A percentile compares a stretch with the other conserved stretches of the same genome.
phyloP scores from a whole-genome alignment of 192 early-diverging fungal genomes.

The Piromyces finnis region DNA sequence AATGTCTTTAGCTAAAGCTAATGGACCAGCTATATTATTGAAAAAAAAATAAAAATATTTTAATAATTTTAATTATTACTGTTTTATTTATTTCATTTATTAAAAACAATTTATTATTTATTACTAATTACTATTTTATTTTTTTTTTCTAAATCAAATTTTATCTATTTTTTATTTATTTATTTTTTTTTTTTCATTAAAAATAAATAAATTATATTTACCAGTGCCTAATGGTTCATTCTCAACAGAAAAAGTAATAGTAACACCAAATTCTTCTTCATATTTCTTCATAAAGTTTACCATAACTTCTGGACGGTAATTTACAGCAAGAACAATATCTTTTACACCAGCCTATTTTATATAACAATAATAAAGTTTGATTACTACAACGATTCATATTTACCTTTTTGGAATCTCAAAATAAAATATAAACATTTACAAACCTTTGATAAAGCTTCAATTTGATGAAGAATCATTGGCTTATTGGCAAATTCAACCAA shows the following conservation, averaged over 20 bases:
- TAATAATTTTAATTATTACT: no score
- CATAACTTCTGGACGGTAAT: slow-evolving; percentile 98
- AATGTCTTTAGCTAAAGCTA: slow-evolving; percentile 84
- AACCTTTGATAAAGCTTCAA: slow-evolving; percentile 91
- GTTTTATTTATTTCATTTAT: no score
- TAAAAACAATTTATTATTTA: no score
- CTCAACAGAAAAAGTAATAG: slow-evolving; percentile 92
- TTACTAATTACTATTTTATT: no score
- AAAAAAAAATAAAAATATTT: no score
- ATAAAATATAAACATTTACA: slow-evolving; percentile 1
- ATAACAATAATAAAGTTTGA: neutral
- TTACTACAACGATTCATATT: no score
- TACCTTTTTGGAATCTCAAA: no score
- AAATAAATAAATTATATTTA: neutral
- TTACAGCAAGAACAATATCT: slow-evolving; percentile 95
- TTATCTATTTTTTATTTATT: no score
- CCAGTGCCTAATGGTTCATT: slow-evolving; percentile 88
- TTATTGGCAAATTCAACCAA: slow-evolving; percentile 98
- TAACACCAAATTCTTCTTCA: slow-evolving; percentile 78
- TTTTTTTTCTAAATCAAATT: no score
- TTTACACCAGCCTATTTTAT: slow-evolving; percentile 74
- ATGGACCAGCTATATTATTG: slow-evolving; percentile 47
- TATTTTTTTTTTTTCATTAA: no score
- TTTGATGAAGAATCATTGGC: slow-evolving; percentile 98
- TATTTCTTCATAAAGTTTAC: slow-evolving; percentile 80